Base-by-base conservation (phyloP, 257 asterid species). In the Petrea volubilis region DNA sequence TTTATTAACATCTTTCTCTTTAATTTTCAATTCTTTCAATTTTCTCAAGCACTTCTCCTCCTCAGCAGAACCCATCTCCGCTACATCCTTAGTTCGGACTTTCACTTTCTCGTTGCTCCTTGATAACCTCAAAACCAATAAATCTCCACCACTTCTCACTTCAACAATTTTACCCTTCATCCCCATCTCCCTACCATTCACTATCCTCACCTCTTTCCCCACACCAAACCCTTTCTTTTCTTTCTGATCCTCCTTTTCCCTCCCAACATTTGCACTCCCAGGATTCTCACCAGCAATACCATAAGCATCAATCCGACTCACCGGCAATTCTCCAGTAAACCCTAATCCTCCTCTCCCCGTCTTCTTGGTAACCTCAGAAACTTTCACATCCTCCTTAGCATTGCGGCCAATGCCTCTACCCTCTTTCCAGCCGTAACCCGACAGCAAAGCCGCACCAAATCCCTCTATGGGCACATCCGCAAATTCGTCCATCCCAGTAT, bases 371-470 rank as follows among this genome's bases (percentile, higher is more conserved):
- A 70, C 83, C 80, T 86, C 94, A 5, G 68, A 52, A 18, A 84
- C 64, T 40, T 84, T 82, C 34, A 84, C 87, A 79, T 90, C 97
- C 80, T 87, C 90, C 59, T 83, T 88, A 10, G 86, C 85, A 46
- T 88, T 82, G 50, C 84, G 82, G n/a, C 98, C 98, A 20, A 92
- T 79, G 7, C 98, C 98, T 40, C 64, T 77, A 41, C 96, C 97
- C 70, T 92, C 96, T 29, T 77, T 69, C 98, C 98, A 92, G 4
- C 98, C 98, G 44, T 90, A 86, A 15, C 98, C 98, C 28, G 81
- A 73, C 51, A 92, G 68, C 77, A 90, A 58, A 1, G 98, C 96
- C 4, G 84, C 81, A 1, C 85, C 96, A 71, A 82, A 92, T 21
- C 79, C 92, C 67, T 92, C 97, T 49, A 92, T 90, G 0, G 97